Percentiles rank a stretch among this genome's conserved stretches.
Conservation (phyloP, 2,329 filamentous ascomycete genomes). For the Cladosporium sp. region DNA sequence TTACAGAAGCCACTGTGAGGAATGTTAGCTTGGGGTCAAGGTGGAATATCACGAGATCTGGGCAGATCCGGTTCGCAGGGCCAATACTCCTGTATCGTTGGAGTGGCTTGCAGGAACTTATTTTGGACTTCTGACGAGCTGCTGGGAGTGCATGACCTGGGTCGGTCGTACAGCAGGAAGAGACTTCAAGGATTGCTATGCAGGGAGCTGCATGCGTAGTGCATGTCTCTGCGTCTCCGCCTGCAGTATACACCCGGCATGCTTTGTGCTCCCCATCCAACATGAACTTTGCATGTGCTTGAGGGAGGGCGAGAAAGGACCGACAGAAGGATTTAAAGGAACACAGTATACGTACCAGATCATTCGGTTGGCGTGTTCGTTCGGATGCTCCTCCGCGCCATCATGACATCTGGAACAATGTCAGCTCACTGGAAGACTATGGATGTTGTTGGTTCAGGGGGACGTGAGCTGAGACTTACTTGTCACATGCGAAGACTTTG, state of each 20-base stretch:
- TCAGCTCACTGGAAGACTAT: not conserved
- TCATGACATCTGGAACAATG: slow-evolving; percentile 64
- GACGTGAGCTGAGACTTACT: slow-evolving; percentile 34
- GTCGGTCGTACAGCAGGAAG: not conserved
- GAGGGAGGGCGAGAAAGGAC: not conserved
- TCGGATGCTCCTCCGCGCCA: slow-evolving; percentile 62
- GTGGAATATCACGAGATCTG: not conserved
- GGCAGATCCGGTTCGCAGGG: not conserved
- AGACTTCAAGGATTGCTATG: not conserved
- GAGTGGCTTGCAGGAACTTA: not conserved
- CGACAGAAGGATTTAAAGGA: not conserved
- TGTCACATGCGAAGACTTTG: slow-evolving; percentile 56
- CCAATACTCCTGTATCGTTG: not conserved
- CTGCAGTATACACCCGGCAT: not conserved
- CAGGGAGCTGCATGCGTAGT: not conserved
- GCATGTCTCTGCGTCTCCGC: not conserved
- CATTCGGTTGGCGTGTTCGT: slow-evolving; percentile 82
- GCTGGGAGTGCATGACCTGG: not conserved
- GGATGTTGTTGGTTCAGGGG: not conserved
- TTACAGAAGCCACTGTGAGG: slow-evolving; percentile 17
- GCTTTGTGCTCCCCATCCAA: not conserved
- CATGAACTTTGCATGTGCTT: not conserved
- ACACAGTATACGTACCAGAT: slow-evolving; percentile 52
- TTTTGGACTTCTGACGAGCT: too few relatives aligned
- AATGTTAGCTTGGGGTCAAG: not conserved